Conservation (phyloP, 2,329 filamentous ascomycete species). For the Penicillium sp. region DNA sequence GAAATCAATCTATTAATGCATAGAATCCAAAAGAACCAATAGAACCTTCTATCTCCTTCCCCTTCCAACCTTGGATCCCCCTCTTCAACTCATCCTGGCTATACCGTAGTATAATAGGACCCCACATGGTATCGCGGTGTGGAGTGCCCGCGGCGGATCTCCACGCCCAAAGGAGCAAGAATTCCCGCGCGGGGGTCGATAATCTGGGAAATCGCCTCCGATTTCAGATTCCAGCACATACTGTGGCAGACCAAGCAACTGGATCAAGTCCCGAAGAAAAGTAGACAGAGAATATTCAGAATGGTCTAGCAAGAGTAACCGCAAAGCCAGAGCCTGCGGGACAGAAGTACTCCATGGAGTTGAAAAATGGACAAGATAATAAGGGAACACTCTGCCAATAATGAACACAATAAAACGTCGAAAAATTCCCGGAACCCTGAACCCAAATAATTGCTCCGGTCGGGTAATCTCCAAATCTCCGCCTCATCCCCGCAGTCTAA, state of each 20-base stretch:
- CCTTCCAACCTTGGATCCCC: neutral
- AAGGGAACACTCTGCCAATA: constrained; percentile 1
- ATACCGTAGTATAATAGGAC: no score
- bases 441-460: neutral
- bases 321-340: neutral
- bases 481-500: constrained; percentile 2
- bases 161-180: constrained; percentile 8
- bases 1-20: constrained; percentile 11
- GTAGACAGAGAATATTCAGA: neutral
- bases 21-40: constrained; percentile 9
- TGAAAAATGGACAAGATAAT: neutral
- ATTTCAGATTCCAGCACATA: no score
- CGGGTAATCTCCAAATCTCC: neutral
- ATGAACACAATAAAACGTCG: constrained; percentile 1
- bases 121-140: neutral
- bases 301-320: neutral
- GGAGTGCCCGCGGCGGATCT: neutral
- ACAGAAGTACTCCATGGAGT: neutral
- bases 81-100: neutral
- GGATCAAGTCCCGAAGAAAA: no score
- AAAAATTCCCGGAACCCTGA: neutral
- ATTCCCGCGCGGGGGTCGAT: neutral
- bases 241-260: no score
- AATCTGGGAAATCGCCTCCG: no score
- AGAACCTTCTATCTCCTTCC: constrained; percentile 5